A percentile compares a stretch with the other conserved stretches of the same genome.
Evolutionary conservation across 2,329 filamentous ascomycete genomes (phyloP).

Genomic region (Stachybotrys chlorohalonatus): DNA sequence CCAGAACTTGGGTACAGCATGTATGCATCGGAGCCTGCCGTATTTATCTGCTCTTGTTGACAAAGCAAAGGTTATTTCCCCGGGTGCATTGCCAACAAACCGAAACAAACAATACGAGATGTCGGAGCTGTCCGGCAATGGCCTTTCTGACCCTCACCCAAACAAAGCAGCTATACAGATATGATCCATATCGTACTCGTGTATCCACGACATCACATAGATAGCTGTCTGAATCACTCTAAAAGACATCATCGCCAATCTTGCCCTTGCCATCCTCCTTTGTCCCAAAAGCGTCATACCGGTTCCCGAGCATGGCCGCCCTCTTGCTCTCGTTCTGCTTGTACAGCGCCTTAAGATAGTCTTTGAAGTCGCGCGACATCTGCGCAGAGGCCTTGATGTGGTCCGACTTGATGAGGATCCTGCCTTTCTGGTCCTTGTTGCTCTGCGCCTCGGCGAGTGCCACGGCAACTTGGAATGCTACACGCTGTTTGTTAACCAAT

Average conservation of each 20-base stretch:
- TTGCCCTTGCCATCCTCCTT: neutral
- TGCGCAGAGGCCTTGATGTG: constrained; percentile 12
- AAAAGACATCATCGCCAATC: neutral
- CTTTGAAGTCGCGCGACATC: constrained; percentile 12
- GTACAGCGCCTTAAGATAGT: constrained; percentile 7
- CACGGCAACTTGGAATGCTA: constrained; percentile 4
- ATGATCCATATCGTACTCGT: too few relatives aligned
- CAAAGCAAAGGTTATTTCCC: too few relatives aligned
- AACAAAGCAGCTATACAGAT: too few relatives aligned
- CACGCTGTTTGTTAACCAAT: neutral
- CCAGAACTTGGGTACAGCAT: neutral
- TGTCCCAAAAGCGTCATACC: constrained; percentile 2
- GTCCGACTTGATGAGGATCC: constrained; percentile 9
- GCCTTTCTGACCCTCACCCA: too few relatives aligned
- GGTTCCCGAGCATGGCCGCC: constrained; percentile 1
- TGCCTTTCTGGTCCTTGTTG: constrained; percentile 7
- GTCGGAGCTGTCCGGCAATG: too few relatives aligned
- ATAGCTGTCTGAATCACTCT: too few relatives aligned
- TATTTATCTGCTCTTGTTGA: too few relatives aligned
- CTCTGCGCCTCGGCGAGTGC: constrained; percentile 4
- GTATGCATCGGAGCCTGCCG: neutral
- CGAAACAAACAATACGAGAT: too few relatives aligned
- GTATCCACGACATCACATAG: neutral
- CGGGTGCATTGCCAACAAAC: too few relatives aligned
- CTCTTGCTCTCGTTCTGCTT: constrained; percentile 2